Evolutionary conservation across 23 red algal genomes (phyloP), one percentile per base, ranked within the genome.

Genomic region (Agarophyton chilense): DNA sequence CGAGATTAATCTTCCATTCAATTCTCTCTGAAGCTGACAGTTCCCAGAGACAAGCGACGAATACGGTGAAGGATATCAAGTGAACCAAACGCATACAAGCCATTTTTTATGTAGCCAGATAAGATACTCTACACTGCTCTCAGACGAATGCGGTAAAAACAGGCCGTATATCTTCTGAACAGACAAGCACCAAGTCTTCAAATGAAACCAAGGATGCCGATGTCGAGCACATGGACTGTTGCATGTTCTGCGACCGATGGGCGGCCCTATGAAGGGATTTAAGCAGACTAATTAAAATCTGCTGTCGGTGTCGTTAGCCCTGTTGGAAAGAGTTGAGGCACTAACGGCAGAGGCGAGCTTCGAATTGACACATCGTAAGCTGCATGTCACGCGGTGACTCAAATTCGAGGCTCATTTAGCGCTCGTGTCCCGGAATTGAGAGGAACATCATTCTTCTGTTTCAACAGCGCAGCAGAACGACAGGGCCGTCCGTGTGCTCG

Each of bases 1-100:
- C 90, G 21, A 93, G 68, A 55, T 93, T 93, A 79, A 93, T 79
- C 68, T 93, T 93, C 66, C 82, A 54, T 55, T 83, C 79, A 36
- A 93, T 33, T 43, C 33, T 68, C n/a, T 79, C 76, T 4, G 84
- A 63, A 53, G 35, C 25, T 40, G 34, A 76, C 10, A 88, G 47
- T 78, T 38, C 16, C 0, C 38, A 44, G 43, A 77, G 19, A 39
- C 46, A 79, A 34, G 42, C 52, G 31, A 55, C 46, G 2, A 46
- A 79, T 7, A 79, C 41, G 45, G 24, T 9, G 22, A 74, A 74
- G 68, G n/a, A 47, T 10, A 74, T 21, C 4, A 74, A 9, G 22
- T 10, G 21, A 44, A 43, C 68, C 10, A 28, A 42, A 43, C 29
- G n/a, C 68, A 74, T 28, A 29, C 22, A 16, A 74, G 33, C 19